Conservation (phyloP, 768 basidiomycete species). For the Porpolomopsis calyptriformis region DNA sequence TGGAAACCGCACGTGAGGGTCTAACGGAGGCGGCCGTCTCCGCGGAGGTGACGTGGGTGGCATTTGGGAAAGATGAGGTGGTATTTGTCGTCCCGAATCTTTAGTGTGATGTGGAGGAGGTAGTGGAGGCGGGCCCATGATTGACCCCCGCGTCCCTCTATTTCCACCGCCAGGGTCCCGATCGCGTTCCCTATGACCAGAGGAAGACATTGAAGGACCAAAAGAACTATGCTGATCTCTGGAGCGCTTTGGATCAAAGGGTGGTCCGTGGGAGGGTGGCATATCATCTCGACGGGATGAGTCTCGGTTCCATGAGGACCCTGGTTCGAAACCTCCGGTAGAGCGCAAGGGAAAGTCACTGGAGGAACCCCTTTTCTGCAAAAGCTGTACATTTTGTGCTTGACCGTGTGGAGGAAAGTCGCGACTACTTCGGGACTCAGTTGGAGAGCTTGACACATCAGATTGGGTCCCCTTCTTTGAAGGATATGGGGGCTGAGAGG, state of each 20-base stretch:
- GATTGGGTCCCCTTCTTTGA: constrained; percentile 36
- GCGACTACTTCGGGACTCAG: constrained; percentile 35
- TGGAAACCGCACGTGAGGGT: constrained; percentile 11
- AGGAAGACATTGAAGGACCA: constrained; percentile 13
- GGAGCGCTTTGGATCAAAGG: constrained; percentile 5
- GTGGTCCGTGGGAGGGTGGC: constrained; percentile 26
- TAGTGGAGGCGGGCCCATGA: constrained; percentile 46
- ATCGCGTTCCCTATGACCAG: constrained; percentile 16
- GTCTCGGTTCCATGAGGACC: constrained; percentile 19
- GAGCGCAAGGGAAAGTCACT: constrained; percentile 22
- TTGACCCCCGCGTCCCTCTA: constrained; percentile 29
- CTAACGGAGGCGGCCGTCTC: constrained; percentile 33
- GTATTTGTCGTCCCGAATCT: constrained; percentile 41
- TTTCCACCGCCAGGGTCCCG: constrained; percentile 20
- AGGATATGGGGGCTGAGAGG: constrained; percentile 10
- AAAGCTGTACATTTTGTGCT: constrained; percentile 38
- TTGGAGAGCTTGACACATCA: constrained; percentile 26
- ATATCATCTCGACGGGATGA: constrained; percentile 26
- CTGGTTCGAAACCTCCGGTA: constrained; percentile 16
- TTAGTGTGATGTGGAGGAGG: constrained; percentile 26
- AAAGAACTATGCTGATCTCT: constrained; percentile 20
- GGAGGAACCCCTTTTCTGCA: constrained; percentile 46
- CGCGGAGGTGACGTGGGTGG: constrained; percentile 19
- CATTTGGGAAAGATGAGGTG: constrained; percentile 42
- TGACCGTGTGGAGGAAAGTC: constrained; percentile 35